Evolutionary conservation across 805 yeast species (phyloP).

Genomic region (Clavispora fructus): DNA sequence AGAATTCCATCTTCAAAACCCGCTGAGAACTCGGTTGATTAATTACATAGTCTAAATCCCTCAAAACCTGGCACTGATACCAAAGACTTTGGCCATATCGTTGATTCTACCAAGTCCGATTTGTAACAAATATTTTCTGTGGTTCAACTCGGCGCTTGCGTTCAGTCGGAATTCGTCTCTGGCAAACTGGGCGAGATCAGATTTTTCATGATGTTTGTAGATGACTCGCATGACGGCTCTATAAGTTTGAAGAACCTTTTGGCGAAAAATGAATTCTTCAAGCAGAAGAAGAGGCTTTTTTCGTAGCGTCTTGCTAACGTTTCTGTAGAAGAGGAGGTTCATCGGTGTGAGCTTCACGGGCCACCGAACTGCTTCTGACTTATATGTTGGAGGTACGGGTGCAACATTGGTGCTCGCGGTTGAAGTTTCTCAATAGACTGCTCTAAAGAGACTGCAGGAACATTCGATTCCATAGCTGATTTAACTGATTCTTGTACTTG

Average conservation of each 20-base stretch:
- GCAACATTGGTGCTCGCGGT: no score
- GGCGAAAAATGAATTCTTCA: conserved; percentile 38
- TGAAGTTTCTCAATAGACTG: no score
- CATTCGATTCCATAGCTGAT: no score
- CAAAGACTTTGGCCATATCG: conserved; percentile 20
- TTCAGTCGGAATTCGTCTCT: conserved; percentile 31
- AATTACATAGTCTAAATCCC: background rate
- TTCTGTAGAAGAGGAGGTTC: background rate
- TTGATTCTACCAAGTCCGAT: conserved; percentile 25
- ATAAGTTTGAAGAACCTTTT: conserved; percentile 28
- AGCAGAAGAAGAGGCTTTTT: conserved; percentile 17
- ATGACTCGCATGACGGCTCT: conserved; percentile 28
- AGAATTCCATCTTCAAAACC: conserved; percentile 9
- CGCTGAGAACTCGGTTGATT: background rate
- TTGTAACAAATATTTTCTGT: conserved; percentile 33
- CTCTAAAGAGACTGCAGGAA: no score
- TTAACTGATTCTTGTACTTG: no score
- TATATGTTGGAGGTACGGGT: no score
- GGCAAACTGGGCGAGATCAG: conserved; percentile 27
- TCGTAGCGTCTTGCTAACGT: background rate
- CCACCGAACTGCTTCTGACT: no score
- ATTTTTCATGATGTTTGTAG: conserved; percentile 32
- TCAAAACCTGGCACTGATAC: conserved; percentile 10
- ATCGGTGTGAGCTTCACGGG: background rate
- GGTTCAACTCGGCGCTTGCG: conserved; percentile 25